These are phyloP conservation scores for Huntiella omanensis DNA, from an alignment of 2,329 filamentous ascomycete species.

Conservation along the genomic window DNA sequence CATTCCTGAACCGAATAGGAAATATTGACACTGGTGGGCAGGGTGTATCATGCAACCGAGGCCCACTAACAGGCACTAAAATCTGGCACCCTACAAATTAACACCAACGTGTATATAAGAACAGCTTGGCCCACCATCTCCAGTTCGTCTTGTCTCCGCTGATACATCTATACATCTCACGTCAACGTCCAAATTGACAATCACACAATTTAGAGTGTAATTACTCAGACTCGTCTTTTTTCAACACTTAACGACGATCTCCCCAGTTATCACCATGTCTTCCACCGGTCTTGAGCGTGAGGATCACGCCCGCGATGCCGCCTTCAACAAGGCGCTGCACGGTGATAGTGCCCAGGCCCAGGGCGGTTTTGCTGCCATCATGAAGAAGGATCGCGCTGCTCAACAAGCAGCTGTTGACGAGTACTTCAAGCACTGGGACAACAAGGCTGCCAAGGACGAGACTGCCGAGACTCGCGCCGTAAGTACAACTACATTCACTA, in stretches of 20 bases:
- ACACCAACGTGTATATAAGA: no score
- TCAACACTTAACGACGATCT: conserved; percentile 9
- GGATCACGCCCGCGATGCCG: conserved; percentile 69
- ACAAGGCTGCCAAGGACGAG: conserved; percentile 60
- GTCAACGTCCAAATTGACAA: no score
- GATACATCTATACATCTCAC: no score
- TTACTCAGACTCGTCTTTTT: not conserved
- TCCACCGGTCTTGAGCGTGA: conserved; percentile 45
- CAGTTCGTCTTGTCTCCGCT: no score
- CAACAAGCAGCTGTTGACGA: conserved; percentile 72
- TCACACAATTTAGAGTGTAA: no score
- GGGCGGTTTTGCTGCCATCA: conserved; percentile 58
- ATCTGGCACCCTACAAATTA: no score
- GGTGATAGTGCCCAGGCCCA: conserved; percentile 47
- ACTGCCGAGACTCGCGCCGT: conserved; percentile 68
- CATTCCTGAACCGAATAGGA: no score
- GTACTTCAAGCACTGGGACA: conserved; percentile 95
- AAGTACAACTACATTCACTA: conserved; percentile 16
- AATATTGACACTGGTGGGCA: no score
- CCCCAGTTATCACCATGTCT: conserved; percentile 5
- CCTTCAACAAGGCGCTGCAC: conserved; percentile 80
- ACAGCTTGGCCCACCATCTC: not conserved
- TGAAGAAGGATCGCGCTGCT: conserved; percentile 64
- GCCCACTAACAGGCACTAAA: no score
- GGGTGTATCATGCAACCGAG: no score